These are phyloP conservation scores for Globisporangium cederbergense DNA, from an alignment of 352 stramenopile species.

Conservation along the genomic window DNA sequence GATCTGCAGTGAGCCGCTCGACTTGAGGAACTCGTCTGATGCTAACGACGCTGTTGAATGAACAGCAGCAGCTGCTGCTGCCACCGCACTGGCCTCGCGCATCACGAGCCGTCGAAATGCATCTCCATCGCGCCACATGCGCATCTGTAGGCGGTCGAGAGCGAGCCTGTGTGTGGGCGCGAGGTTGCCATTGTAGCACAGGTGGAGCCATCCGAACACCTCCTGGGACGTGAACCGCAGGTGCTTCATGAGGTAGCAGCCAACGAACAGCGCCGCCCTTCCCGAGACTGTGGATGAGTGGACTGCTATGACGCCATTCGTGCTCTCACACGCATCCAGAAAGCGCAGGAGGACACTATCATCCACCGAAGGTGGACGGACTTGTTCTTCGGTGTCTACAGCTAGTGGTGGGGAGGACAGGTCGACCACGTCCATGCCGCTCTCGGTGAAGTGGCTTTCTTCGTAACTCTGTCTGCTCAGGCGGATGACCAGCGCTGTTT, in stretches of 20 bases:
- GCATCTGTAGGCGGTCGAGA: conserved; percentile 82
- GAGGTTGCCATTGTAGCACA: conserved; percentile 89
- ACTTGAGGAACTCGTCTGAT: neutral
- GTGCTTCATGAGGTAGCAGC: conserved; percentile 98
- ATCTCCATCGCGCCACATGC: conserved; percentile 67
- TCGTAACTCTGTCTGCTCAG: conserved; percentile 93
- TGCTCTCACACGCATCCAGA: conserved; percentile 85
- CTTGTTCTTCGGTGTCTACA: conserved; percentile 75
- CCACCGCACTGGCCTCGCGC: conserved; percentile 7
- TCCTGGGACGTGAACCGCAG: conserved; percentile 92
- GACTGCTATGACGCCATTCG: conserved; percentile 47
- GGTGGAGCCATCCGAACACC: conserved; percentile 94
- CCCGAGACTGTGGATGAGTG: conserved; percentile 72
- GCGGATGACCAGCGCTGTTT: conserved; percentile 89
- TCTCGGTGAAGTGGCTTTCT: conserved; percentile 67
- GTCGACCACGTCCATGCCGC: conserved; percentile 89
- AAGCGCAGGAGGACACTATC: conserved; percentile 81
- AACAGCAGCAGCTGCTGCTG: neutral
- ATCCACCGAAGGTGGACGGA: conserved; percentile 44
- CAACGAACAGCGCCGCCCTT: conserved; percentile 93
- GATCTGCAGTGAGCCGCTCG: conserved; percentile 27
- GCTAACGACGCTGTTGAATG: neutral
- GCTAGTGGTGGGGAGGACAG: conserved; percentile 52
- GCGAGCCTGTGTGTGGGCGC: conserved; percentile 87
- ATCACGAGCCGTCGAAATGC: conserved; percentile 24